Evolutionary conservation across 2,329 filamentous ascomycete species (phyloP), one percentile per base, ranked within the genome.

Genomic region (Curvularia sp.): DNA sequence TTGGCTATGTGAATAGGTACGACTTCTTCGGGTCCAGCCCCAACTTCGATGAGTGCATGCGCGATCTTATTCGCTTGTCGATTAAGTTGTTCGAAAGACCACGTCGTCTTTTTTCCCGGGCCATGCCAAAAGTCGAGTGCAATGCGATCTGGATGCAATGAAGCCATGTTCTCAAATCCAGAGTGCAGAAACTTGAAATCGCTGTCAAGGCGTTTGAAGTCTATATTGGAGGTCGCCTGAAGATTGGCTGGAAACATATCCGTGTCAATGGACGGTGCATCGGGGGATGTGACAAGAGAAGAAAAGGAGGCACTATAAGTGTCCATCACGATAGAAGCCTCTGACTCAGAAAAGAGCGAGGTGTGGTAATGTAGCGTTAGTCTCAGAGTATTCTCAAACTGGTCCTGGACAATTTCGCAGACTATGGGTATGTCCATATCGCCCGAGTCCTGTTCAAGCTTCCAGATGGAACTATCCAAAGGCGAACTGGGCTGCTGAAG

Each of bases 381-480:
- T 0, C 78, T 71, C 20, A 95, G 63, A 0, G 67, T 78, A 71
- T 92, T 82, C 24, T 79, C 63, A 8, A 71, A 70, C 2, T 79
- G 72, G 46, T 84, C 80, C 0, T 90, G 90, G 4, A 86, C 78
- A 3, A 95, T 75, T 72, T 96, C 93, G 61, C 91, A 89, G 12
- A 96, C 89, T 42, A 96, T 74, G 0, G 92, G 90, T 15, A 89
- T 80, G 73, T 92, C 89, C 89, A 93, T 93, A 5, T 84, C 80
- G 31, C 86, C 84, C 49, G 78, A 68, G 47, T 87, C 84, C 9
- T 81, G 74, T 46, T 82, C 68, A 26, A 84, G 67, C 20, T 71
- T 78, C 85, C 85, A 87, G 35, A 86, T 78, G 1, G 69, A 62
- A n/a, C 73, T 30, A 60, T 86, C 78, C 7, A 86, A 72, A 1